Base-by-base conservation (phyloP, 805 yeast genomes). In the Yamadazyma nakazawae region DNA sequence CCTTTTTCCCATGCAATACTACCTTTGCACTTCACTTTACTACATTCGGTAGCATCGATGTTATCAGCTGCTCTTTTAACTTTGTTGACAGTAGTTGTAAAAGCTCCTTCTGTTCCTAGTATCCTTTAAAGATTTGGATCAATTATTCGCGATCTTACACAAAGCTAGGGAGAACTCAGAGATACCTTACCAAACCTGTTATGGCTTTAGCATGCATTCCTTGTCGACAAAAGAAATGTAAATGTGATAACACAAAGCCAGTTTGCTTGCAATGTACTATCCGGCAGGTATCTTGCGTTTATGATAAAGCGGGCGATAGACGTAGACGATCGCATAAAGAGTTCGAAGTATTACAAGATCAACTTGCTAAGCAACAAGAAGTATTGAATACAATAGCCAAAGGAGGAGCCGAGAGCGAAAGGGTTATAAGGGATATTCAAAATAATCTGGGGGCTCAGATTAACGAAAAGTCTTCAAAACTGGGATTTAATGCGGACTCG, bases 121-220 rank as follows among this genome's bases (percentile, higher is more conserved):
- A n/a, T n/a, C n/a, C n/a, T n/a, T n/a, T n/a, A n/a, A n/a, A n/a
- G n/a, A n/a, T n/a, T 21, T 21, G 24, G 24, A 21, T 21, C 24
- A 21, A 21, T 7, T 21, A 21, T 21, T 7, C 24, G 24, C 24
- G 24, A 21, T 21, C 24, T 21, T 21, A 7, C 24, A 21, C 24
- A 21, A 21, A 21, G 7, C 7, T 21, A 21, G 7, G 7, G 24
- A 7, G 24, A 21, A 21, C 24, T 21, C 24, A 21, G 24, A 21
- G 24, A 7, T 7, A 21, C 24, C 24, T 4, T 21, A 5, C 7
- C 7, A 21, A 21, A 21, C 24, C 24, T 21, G 24, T 21, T 9
- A 19, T 55, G 54, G 54, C 12, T 12, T 18, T 38, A 8, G 43
- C 50, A 14, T 47, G 50, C 37, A 39, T 34, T 35, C 47, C 50